Percentiles rank a stretch among this genome's conserved stretches.
These are phyloP conservation scores for Lepidium aucheri DNA, from an alignment of 345 rosid species.

Conservation along the genomic window DNA sequence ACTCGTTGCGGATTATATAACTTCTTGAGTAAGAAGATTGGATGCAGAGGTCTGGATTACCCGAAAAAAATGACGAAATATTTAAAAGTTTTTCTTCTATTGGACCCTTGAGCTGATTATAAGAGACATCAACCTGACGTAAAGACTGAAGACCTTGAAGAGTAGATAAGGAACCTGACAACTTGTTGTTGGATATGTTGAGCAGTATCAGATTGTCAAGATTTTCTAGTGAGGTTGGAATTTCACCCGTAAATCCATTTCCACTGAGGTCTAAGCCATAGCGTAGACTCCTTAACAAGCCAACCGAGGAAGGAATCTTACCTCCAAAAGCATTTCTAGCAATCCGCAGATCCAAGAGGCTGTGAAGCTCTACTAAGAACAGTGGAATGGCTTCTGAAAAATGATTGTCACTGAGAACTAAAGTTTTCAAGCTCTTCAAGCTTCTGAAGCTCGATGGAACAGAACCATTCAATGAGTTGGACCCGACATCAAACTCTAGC, in stretches of 20 bases:
- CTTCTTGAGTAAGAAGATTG: slow-evolving; percentile 25
- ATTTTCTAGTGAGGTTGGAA: slow-evolving; percentile 42
- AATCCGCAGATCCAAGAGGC: slow-evolving; percentile 41
- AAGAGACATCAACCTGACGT: slow-evolving; percentile 40
- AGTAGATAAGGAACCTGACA: slow-evolving; percentile 47
- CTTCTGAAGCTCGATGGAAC: slow-evolving; percentile 39
- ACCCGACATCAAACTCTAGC: slow-evolving; percentile 43
- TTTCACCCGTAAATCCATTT: slow-evolving; percentile 47
- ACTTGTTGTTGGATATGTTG: slow-evolving; percentile 63
- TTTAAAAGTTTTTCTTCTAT: slow-evolving; percentile 38
- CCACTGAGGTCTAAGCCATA: slow-evolving; percentile 59
- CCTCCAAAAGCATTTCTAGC: slow-evolving; percentile 67
- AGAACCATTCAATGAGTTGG: slow-evolving; percentile 54
- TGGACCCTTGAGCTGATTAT: slow-evolving; percentile 58
- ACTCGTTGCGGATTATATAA: slow-evolving; percentile 19
- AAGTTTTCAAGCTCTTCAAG: slow-evolving; percentile 46
- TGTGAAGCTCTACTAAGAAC: slow-evolving; percentile 40
- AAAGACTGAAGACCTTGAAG: slow-evolving; percentile 34
- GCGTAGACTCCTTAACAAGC: slow-evolving; percentile 38
- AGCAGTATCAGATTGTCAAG: slow-evolving; percentile 39
- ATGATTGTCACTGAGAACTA: slow-evolving; percentile 48
- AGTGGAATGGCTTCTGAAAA: slow-evolving; percentile 58
- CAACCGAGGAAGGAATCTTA: slow-evolving; percentile 51
- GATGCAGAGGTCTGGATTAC: slow-evolving; percentile 60
- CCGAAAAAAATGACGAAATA: slow-evolving; percentile 36